phyloP scores from a whole-genome alignment of 371 early-diverging fungal genomes.

The Synchytrium microbalum region DNA sequence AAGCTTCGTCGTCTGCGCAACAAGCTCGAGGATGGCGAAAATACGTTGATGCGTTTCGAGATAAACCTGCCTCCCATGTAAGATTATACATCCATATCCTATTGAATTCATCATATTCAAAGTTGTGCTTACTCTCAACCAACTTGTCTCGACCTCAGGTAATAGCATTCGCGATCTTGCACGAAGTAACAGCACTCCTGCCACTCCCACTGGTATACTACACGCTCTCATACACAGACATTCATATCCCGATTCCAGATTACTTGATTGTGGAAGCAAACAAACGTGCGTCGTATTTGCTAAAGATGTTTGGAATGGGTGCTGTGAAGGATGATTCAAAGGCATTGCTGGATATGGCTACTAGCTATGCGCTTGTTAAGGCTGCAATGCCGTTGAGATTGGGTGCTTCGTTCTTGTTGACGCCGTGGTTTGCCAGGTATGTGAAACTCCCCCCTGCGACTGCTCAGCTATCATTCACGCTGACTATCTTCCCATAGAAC shows the following conservation, averaged over 20 bases:
- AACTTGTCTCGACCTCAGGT: constrained; percentile 49
- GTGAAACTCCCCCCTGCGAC: constrained; percentile 6
- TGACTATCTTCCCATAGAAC: not conserved
- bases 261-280: constrained; percentile 46
- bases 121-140: not conserved
- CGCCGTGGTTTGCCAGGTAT: constrained; percentile 58
- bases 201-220: constrained; percentile 73
- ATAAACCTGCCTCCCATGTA: constrained; percentile 5
- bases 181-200: constrained; percentile 81
- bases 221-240: constrained; percentile 41
- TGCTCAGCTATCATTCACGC: not conserved
- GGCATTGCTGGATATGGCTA: constrained; percentile 64
- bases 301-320: constrained; percentile 15
- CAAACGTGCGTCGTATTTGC: not conserved
- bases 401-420: constrained; percentile 54
- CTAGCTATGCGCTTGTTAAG: constrained; percentile 78
- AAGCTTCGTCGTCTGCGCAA: constrained; percentile 5
- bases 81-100: not conserved
- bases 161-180: constrained; percentile 72
- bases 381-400: constrained; percentile 58
- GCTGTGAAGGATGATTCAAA: constrained; percentile 31
- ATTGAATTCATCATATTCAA: constrained; percentile 5
- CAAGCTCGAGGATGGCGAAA: constrained; percentile 17
- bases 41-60: constrained; percentile 9
- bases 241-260: constrained; percentile 59